A percentile compares a stretch with the other conserved stretches of the same genome.
phyloP scores from a whole-genome alignment of 108 stramenopile genomes.

The Pseudonitzschia delicatissima region DNA sequence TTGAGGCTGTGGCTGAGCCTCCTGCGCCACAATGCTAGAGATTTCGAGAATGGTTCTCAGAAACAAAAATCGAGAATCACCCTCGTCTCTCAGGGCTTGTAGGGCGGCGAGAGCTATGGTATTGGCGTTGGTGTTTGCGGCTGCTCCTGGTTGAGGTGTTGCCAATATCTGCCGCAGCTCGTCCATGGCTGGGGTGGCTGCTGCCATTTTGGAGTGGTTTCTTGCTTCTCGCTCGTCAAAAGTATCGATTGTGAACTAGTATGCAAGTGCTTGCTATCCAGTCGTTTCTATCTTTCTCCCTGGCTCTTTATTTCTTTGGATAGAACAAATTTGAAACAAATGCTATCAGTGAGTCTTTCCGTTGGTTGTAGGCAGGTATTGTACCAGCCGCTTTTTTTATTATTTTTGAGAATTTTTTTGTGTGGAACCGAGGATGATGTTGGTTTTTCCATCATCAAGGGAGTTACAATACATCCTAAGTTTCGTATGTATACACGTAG shows the following conservation, averaged over 20 bases:
- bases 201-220: background rate
- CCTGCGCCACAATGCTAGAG: background rate
- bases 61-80: conserved; percentile 71
- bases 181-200: conserved; percentile 19
- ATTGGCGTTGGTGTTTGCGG: conserved; percentile 18
- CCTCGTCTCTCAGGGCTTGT: conserved; percentile 63
- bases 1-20: conserved; percentile 5
- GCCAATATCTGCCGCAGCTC: conserved; percentile 59
- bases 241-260: background rate
- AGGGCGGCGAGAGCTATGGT: conserved; percentile 60
- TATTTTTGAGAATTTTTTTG: too few species aligned
- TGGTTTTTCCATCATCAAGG: too few species aligned
- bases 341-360: too few species aligned
- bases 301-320: too few species aligned
- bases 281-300: too few species aligned
- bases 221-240: background rate
- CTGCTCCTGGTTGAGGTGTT: conserved; percentile 38
- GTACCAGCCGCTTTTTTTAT: too few species aligned
- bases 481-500: too few species aligned
- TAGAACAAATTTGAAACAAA: too few species aligned
- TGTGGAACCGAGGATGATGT: too few species aligned
- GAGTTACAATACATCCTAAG: too few species aligned
- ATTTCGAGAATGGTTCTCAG: conserved; percentile 62
- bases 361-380: too few species aligned
- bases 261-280: too few species aligned